Evolutionary conservation across 768 basidiomycete genomes (phyloP).

Genomic region (Amanita rubescens): DNA sequence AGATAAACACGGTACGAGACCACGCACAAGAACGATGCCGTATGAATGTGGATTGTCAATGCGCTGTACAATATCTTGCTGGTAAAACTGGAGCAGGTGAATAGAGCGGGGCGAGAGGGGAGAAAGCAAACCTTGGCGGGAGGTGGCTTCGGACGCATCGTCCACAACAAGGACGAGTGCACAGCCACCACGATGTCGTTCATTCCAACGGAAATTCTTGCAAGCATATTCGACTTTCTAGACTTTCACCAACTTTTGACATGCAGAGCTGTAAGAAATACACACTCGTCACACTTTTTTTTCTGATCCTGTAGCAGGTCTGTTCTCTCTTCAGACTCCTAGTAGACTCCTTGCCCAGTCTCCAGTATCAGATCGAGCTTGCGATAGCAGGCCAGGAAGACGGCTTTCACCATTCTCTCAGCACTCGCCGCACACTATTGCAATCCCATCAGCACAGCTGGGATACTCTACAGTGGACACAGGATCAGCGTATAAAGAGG

Average conservation of each 20-base stretch:
- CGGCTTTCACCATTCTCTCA: constrained; percentile 28
- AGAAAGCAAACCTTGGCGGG: constrained; percentile 2
- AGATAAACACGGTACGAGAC: background rate
- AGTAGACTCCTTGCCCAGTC: background rate
- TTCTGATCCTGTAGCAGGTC: background rate
- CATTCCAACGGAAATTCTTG: constrained; percentile 6
- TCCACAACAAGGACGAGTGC: background rate
- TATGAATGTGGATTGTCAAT: constrained; percentile 31
- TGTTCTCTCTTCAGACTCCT: background rate
- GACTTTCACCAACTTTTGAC: background rate
- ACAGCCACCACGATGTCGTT: background rate
- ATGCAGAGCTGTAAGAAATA: constrained; percentile 13
- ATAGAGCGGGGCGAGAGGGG: background rate
- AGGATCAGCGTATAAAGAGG: constrained; percentile 30
- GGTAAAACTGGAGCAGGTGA: constrained; percentile 43
- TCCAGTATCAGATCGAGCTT: constrained; percentile 14
- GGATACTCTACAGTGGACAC: constrained; percentile 28
- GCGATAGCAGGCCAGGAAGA: constrained; percentile 5
- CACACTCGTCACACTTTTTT: background rate
- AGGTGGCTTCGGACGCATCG: background rate
- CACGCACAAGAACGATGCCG: constrained; percentile 64
- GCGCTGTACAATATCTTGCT: constrained; percentile 58
- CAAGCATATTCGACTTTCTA: constrained; percentile 1
- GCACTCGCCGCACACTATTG: constrained; percentile 6
- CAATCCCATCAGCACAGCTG: constrained; percentile 10